Evolutionary conservation across 495 filamentous ascomycete species (phyloP).

Genomic region (Venustampulla echinocandica): DNA sequence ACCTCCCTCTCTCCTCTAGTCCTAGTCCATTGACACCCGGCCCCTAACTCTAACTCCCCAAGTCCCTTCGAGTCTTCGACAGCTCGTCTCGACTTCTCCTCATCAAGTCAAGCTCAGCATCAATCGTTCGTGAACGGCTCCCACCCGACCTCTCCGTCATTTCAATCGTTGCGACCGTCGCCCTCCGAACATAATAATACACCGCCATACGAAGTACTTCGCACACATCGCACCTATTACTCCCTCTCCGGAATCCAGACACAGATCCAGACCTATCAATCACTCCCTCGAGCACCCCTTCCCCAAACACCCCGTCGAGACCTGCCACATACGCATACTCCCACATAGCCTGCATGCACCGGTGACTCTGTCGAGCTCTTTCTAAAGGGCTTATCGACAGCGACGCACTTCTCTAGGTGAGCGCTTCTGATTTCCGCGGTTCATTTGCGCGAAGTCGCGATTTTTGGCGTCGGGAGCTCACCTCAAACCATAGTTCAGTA

Average conservation of each 20-base stretch:
- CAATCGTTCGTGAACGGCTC: neutral
- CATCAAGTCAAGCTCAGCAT: conserved; percentile 6
- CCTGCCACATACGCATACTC: neutral
- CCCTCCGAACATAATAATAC: conserved; percentile 8
- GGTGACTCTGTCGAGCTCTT: conserved; percentile 19
- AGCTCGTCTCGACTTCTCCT: conserved; percentile 7
- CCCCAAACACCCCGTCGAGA: conserved; percentile 6
- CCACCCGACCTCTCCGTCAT: too few species aligned
- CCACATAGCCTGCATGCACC: conserved; percentile 21
- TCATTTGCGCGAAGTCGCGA: neutral
- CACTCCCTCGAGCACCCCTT: conserved; percentile 8
- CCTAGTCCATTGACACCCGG: too few species aligned
- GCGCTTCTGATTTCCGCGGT: neutral
- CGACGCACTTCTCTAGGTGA: conserved; percentile 8
- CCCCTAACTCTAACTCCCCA: too few species aligned
- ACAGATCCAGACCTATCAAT: conserved; percentile 4
- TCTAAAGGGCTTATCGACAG: conserved; percentile 17
- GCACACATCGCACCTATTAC: too few species aligned
- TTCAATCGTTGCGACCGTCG: conserved; percentile 10
- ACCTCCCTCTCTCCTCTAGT: too few species aligned
- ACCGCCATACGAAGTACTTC: too few species aligned
- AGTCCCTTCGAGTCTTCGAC: conserved; percentile 8
- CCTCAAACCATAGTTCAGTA: conserved; percentile 5
- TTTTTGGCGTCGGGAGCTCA: conserved; percentile 7
- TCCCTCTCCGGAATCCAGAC: neutral